These are phyloP conservation scores for Pseudopithomyces chartarum DNA, from an alignment of 2,329 filamentous ascomycete species.

Conservation along the genomic window DNA sequence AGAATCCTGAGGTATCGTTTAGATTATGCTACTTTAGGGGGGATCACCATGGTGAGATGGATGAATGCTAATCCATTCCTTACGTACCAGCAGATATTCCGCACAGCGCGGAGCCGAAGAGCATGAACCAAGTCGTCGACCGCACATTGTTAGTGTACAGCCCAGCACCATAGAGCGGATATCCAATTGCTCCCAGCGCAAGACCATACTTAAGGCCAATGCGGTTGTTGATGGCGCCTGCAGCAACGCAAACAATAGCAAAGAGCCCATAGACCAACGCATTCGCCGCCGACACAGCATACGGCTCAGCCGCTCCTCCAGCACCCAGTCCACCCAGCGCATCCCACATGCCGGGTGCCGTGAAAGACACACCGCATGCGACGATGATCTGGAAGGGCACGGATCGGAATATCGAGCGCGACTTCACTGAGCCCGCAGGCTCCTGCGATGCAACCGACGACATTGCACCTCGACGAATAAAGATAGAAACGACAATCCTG, in stretches of 20 bases:
- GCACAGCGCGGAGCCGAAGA: conserved; percentile 45
- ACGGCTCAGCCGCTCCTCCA: conserved; percentile 41
- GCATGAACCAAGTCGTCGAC: conserved; percentile 48
- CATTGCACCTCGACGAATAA: neutral
- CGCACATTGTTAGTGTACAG: conserved; percentile 47
- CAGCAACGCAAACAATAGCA: conserved; percentile 35
- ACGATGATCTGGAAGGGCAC: conserved; percentile 41
- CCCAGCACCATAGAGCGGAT: conserved; percentile 49
- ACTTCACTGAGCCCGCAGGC: conserved; percentile 18
- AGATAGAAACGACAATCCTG: neutral
- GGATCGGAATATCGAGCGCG: conserved; percentile 35
- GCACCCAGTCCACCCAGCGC: conserved; percentile 39
- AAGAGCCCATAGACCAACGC: conserved; percentile 41
- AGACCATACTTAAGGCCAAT: conserved; percentile 42
- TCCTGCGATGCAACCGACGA: neutral
- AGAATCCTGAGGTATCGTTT: conserved; percentile 29
- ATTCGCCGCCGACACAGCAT: conserved; percentile 40
- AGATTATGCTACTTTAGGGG: neutral
- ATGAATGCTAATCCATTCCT: too few relatives aligned
- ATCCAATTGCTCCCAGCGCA: conserved; percentile 50
- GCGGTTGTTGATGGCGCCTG: conserved; percentile 46
- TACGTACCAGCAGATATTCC: conserved; percentile 44
- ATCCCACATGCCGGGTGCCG: conserved; percentile 43
- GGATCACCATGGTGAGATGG: neutral
- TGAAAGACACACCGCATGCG: conserved; percentile 41